Evolutionary conservation across 2,329 filamentous ascomycete species (phyloP), one percentile per base, ranked within the genome.

Genomic region (Chrysosporium queenslandicum): DNA sequence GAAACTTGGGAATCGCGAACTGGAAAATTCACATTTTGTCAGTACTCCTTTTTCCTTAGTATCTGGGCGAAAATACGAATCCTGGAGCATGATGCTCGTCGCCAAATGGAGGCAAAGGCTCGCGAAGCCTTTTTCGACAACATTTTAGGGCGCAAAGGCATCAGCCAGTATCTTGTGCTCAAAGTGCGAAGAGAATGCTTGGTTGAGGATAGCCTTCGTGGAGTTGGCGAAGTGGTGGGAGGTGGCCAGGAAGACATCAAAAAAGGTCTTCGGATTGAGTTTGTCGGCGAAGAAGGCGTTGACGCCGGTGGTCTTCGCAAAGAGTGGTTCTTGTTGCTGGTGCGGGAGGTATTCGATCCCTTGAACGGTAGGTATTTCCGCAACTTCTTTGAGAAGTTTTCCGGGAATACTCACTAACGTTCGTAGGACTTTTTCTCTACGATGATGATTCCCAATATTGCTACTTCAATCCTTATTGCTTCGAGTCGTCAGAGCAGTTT

Each of bases 11-110:
- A 94, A 64, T 77, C 80, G 3, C 83, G 79, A 58, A 77, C 78
- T 48, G 77, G 77, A 18, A 87, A 82, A 58, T 95, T 95, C 64
- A 80, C 86, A 0, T 94, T 96, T 63, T 95, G 89, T 64, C 87
- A 94, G 64, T 94, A 94, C 61, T 88, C 90, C 0, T 94, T 95
- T 62, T 83, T 95, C 59, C 75, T 96, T 37, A 94, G 88, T 56
- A 89, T 96, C 58, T 90, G 87, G 74, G 85, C 89, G 25, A 96
- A 96, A 68, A 94, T 92, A 54, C 85, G 85, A 58, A 91, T 95
- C 43, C 74, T 95, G 60, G 88, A 95, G 63, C 80, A 94, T 61
- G 90, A 96, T 67, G 87, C 88, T 6, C 81, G 83, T 56, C 80
- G 89, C 6, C 88, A 95, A 67, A 95, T 95, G 89, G 83, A 88